A percentile compares a stretch with the other conserved stretches of the same genome.
These are phyloP conservation scores for Funneliformis geosporum DNA, from an alignment of 192 early-diverging fungal species.

Conservation along the genomic window DNA sequence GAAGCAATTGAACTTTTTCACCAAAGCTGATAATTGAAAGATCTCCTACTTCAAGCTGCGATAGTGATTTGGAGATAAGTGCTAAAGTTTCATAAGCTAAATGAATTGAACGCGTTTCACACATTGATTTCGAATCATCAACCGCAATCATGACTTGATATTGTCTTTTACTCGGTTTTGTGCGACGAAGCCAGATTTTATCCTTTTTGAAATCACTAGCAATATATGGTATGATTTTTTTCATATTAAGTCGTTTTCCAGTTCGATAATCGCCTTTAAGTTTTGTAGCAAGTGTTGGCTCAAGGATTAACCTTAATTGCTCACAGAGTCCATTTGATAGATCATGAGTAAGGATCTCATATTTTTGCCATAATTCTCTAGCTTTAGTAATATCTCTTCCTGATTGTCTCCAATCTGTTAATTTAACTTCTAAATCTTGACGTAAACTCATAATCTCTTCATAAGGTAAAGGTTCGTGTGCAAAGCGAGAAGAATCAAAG, in stretches of 20 bases:
- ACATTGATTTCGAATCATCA: constrained; percentile 98
- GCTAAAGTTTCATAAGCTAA: constrained; percentile 95
- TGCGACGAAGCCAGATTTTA: constrained; percentile 99
- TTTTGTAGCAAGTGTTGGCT: constrained; percentile 95
- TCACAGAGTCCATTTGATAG: constrained; percentile 90
- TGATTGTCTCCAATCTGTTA: constrained; percentile 72
- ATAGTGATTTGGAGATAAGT: constrained; percentile 87
- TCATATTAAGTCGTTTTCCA: constrained; percentile 99
- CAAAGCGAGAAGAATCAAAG: constrained; percentile 34
- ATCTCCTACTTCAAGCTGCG: constrained; percentile 94
- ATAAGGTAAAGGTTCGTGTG: constrained; percentile 50
- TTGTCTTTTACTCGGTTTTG: constrained; percentile 93
- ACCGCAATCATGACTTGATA: constrained; percentile 99
- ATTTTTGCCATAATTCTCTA: constrained; percentile 85
- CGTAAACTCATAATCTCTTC: constrained; percentile 76
- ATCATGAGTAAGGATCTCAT: constrained; percentile 87
- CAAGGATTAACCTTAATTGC: constrained; percentile 93
- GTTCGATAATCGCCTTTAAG: constrained; percentile 97
- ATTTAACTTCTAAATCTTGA: constrained; percentile 72
- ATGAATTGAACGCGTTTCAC: constrained; percentile 81
- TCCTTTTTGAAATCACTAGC: constrained; percentile 99
- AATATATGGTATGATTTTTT: constrained; percentile 99
- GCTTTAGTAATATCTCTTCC: constrained; percentile 64
- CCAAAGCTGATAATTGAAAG: constrained; percentile 92
- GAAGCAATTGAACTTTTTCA: constrained; percentile 79